Evolutionary conservation across 352 stramenopile genomes (phyloP).

Genomic region (Phytophthora sp.): DNA sequence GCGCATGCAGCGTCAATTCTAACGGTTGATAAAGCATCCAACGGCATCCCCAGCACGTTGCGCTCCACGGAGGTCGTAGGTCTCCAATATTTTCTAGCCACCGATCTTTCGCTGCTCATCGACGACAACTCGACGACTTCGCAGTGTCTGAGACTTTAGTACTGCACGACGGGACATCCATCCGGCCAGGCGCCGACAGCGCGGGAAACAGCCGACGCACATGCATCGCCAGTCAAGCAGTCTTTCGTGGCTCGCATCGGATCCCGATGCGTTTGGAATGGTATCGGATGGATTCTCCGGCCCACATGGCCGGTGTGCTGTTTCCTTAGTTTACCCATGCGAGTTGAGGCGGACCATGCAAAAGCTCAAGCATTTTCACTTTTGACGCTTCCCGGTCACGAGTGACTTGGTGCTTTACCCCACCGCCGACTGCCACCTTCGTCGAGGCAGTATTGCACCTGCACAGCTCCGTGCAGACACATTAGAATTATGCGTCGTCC

Average conservation of each 20-base stretch:
- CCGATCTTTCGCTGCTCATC: conserved; percentile 1
- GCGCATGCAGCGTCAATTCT: too few relatives aligned
- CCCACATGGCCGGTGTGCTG: not conserved
- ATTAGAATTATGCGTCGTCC: conserved; percentile 33
- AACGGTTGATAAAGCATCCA: too few relatives aligned
- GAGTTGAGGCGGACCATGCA: conserved; percentile 11
- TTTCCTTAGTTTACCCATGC: conserved; percentile 1
- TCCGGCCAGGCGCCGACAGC: not conserved
- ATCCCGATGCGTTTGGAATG: conserved; percentile 16
- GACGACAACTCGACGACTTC: conserved; percentile 14
- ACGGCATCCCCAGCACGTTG: too few relatives aligned
- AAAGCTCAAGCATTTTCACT: conserved; percentile 8
- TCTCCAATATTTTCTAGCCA: not conserved
- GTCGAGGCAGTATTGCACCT: conserved; percentile 10
- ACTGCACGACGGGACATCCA: conserved; percentile 2
- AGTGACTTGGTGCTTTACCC: too few relatives aligned
- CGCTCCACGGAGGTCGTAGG: not conserved
- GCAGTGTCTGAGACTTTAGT: not conserved
- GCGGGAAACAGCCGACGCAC: conserved; percentile 12
- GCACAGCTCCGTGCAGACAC: not conserved
- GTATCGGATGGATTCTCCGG: conserved; percentile 10
- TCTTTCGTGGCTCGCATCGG: conserved; percentile 14
- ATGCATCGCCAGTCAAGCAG: conserved; percentile 1
- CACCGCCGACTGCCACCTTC: not conserved
- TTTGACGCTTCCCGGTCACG: not conserved